Conservation (phyloP, 2,329 filamentous ascomycete genomes). For the Rhynchosporium secalis region DNA sequence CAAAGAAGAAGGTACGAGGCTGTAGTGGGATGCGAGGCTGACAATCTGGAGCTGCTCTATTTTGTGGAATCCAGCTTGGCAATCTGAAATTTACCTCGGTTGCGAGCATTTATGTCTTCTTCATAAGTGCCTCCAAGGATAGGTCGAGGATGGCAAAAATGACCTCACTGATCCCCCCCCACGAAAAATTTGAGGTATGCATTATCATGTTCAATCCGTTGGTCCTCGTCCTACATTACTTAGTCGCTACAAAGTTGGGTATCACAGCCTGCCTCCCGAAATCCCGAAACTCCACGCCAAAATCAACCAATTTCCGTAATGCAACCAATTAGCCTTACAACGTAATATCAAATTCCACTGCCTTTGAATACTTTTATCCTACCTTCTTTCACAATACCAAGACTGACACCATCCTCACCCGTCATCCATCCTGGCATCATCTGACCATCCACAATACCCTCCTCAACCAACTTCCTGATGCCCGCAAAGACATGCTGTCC, state of each 20-base stretch:
- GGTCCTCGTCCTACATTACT: neutral
- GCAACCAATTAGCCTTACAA: neutral
- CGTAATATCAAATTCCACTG: slow-evolving; percentile 48
- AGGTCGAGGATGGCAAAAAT: too few species aligned
- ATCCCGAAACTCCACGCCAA: slow-evolving; percentile 10
- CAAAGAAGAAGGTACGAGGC: slow-evolving; percentile 11
- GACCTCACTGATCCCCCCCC: too few species aligned
- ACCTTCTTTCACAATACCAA: slow-evolving; percentile 67
- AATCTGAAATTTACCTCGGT: neutral
- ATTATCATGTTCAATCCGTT: neutral
- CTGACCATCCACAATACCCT: slow-evolving; percentile 72
- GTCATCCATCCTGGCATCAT: slow-evolving; percentile 90
- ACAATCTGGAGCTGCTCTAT: neutral
- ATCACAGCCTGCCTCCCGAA: slow-evolving; percentile 7
- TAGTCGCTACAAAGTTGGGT: neutral
- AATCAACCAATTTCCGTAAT: slow-evolving; percentile 4
- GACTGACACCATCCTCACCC: slow-evolving; percentile 78
- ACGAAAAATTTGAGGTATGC: neutral
- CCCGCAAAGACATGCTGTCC: slow-evolving; percentile 81
- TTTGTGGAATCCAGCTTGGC: neutral
- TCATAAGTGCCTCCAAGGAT: too few species aligned
- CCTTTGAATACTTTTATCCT: slow-evolving; percentile 61
- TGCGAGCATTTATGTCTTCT: neutral
- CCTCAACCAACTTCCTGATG: slow-evolving; percentile 73
- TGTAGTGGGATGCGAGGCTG: slow-evolving; percentile 15